These are phyloP conservation scores for Colletotrichum sp. DNA, from an alignment of 2,329 filamentous ascomycete genomes.

Conservation along the genomic window DNA sequence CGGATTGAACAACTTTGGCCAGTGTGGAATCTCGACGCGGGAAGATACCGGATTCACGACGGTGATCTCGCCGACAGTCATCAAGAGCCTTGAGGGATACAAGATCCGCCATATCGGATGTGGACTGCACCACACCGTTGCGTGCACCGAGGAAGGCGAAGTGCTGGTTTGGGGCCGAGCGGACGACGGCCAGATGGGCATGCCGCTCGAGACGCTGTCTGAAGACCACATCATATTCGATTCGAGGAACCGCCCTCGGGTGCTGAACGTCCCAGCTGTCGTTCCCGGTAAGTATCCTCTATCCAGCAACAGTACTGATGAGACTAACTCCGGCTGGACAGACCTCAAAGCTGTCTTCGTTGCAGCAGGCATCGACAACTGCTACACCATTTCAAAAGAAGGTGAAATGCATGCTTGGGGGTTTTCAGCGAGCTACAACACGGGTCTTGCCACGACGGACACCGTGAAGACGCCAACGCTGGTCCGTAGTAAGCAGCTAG, in stretches of 20 bases:
- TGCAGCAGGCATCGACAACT: slow-evolving; percentile 17
- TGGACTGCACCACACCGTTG: slow-evolving; percentile 70
- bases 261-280: slow-evolving; percentile 53
- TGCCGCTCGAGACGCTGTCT: slow-evolving; percentile 56
- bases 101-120: slow-evolving; percentile 63
- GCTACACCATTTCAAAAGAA: neutral
- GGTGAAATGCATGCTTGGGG: slow-evolving; percentile 10
- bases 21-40: slow-evolving; percentile 60
- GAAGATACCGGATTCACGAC: slow-evolving; percentile 26
- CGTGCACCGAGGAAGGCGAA: slow-evolving; percentile 43
- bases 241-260: slow-evolving; percentile 66
- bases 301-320: fast-evolving
- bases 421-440: slow-evolving; percentile 8
- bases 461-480: slow-evolving; percentile 67
- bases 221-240: slow-evolving; percentile 66
- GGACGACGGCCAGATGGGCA: slow-evolving; percentile 58
- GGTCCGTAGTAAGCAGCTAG: neutral
- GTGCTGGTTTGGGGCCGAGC: slow-evolving; percentile 54
- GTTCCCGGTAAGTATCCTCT: slow-evolving; percentile 25
- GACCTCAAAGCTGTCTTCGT: slow-evolving; percentile 39
- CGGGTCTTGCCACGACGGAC: slow-evolving; percentile 46
- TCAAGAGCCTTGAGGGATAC: slow-evolving; percentile 58
- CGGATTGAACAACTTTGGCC: slow-evolving; percentile 75
- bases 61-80: slow-evolving; percentile 59
- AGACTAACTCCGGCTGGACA: neutral